Evolutionary conservation across 768 basidiomycete species (phyloP), one percentile per base, ranked within the genome.

Genomic region (Omphalotus guepiniiformis): DNA sequence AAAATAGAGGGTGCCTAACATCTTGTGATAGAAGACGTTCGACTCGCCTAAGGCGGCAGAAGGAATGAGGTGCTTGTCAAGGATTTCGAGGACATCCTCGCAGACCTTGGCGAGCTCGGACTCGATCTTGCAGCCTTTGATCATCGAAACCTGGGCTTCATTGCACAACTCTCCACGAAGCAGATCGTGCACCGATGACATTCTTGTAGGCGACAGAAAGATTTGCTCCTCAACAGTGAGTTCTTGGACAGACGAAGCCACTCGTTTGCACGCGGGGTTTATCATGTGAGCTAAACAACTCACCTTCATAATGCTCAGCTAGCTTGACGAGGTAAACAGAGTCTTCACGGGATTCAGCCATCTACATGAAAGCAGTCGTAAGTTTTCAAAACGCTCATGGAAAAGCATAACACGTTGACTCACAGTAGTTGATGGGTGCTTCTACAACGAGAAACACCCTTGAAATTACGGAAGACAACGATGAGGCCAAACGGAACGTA

Each of bases 271-370:
- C n/a, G n/a, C n/a, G n/a, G n/a, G n/a, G n/a, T n/a, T n/a, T n/a
- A n/a, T n/a, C n/a, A n/a, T n/a, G 50, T 34, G 23, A 48, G 34
- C 29, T 53, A 49, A 23, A 32, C 39, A 40, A 64, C 74, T 43
- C 36, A 87, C 94, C 94, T 78, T 97, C 94, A 68, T 96, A 98
- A 42, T 97, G 93, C 79, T 97, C 93, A 67, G 92, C 91, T 77
- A 97, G 93, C 90, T 98, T 98, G 76, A 94, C 94, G 73, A 96
- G 93, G 82, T 97, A 98, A 73, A 98, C 94, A 61, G 88, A 92
- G 71, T 94, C 91, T 82, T 94, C 92, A 64, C 92, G 91, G 66
- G 81, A 74, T 63, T 86, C 84, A 64, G 83, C 66, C 88, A 89
- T 88, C 85, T 88, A 40, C 9, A 45, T 34, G 52, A 40, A 13